These are phyloP conservation scores for Hymenoscyphus salicellus DNA, from an alignment of 2,329 filamentous ascomycete genomes.

Conservation along the genomic window DNA sequence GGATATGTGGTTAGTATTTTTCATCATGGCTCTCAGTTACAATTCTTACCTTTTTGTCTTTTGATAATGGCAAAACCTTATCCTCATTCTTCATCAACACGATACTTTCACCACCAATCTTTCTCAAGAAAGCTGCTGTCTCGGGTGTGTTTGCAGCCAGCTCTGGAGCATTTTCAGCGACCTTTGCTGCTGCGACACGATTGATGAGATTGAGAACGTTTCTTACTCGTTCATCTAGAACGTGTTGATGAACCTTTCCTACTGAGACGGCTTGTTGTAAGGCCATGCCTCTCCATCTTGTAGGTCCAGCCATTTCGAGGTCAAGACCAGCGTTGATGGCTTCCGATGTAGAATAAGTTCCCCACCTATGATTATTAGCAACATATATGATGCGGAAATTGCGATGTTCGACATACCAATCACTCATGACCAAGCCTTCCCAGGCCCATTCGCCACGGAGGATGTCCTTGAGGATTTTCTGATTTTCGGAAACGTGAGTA, in stretches of 20 bases:
- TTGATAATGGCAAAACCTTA: slow-evolving; percentile 53
- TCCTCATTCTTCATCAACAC: slow-evolving; percentile 64
- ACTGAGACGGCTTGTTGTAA: slow-evolving; percentile 27
- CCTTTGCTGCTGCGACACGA: slow-evolving; percentile 38
- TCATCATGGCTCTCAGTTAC: not conserved
- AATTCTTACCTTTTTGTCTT: slow-evolving; percentile 52
- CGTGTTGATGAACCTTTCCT: slow-evolving; percentile 26
- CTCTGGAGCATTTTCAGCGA: slow-evolving; percentile 30
- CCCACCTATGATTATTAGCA: slow-evolving; percentile 34
- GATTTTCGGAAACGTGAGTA: slow-evolving; percentile 43
- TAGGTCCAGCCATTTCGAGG: slow-evolving; percentile 59
- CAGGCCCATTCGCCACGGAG: slow-evolving; percentile 46
- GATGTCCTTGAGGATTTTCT: slow-evolving; percentile 40
- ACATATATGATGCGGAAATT: not conserved
- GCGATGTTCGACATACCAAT: slow-evolving; percentile 40
- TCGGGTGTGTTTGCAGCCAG: slow-evolving; percentile 34
- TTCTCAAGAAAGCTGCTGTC: slow-evolving; percentile 47
- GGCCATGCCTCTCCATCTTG: slow-evolving; percentile 30
- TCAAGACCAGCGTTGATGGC: slow-evolving; percentile 52
- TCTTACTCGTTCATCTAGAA: slow-evolving; percentile 31
- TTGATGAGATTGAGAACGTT: slow-evolving; percentile 31
- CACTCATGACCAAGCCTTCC: slow-evolving; percentile 46
- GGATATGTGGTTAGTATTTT: slow-evolving; percentile 7
- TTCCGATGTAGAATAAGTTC: slow-evolving; percentile 53
- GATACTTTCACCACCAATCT: slow-evolving; percentile 57